Percentiles rank a stretch among this genome's conserved stretches.
These are phyloP conservation scores for Herpetospermum pedunculosum DNA, from an alignment of 306 rosid species.

Conservation along the genomic window DNA sequence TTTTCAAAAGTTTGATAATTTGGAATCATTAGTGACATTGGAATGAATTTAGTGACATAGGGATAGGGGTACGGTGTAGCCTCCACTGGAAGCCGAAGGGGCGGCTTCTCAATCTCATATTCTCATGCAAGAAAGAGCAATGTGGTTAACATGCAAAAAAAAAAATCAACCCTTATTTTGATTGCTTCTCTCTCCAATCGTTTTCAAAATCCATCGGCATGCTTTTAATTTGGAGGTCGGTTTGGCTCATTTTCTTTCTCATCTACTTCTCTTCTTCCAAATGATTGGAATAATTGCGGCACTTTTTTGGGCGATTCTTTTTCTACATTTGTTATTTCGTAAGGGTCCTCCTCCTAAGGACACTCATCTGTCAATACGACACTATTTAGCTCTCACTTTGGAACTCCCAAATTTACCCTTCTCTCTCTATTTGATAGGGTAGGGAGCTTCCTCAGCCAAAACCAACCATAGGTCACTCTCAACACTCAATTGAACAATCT, in stretches of 20 bases:
- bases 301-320: not conserved
- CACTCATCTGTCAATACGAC: too few relatives aligned
- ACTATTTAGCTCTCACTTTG: too few relatives aligned
- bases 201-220: not conserved
- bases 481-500: too few relatives aligned
- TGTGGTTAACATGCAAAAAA: not conserved
- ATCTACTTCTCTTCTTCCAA: not conserved
- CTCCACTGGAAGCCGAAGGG: too few relatives aligned
- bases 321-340: not conserved
- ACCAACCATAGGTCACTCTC: too few relatives aligned
- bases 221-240: not conserved
- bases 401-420: not conserved
- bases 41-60: too few relatives aligned
- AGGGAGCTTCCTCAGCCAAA: too few relatives aligned
- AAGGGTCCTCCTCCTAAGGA: not conserved
- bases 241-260: not conserved
- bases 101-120: not conserved
- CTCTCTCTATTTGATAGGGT: not conserved
- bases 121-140: not conserved
- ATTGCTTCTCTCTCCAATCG: not conserved
- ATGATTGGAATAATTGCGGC: conserved; percentile 3
- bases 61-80: too few relatives aligned
- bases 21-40: too few relatives aligned
- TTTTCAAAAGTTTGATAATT: not conserved
- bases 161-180: not conserved